These are phyloP conservation scores for Ehretia macrophylla DNA, from an alignment of 257 asterid species.

Conservation along the genomic window DNA sequence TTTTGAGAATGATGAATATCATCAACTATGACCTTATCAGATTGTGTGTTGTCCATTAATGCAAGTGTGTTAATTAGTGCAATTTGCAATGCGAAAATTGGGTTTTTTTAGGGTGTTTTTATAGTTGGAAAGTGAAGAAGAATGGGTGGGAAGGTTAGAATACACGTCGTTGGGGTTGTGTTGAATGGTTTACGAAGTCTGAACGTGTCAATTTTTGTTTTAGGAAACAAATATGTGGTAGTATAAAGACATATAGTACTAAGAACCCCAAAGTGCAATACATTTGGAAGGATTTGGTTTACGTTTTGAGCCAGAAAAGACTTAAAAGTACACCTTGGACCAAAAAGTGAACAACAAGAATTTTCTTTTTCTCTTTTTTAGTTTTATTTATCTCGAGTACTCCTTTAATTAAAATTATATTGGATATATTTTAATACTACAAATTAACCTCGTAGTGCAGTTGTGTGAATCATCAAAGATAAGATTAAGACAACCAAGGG, in stretches of 20 bases:
- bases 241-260: not conserved
- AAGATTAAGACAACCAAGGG: too few relatives aligned
- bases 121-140: not conserved
- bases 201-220: slow-evolving; percentile 26
- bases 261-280: not conserved
- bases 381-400: too few relatives aligned
- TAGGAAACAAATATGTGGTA: slow-evolving; percentile 12
- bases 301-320: not conserved
- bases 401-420: too few relatives aligned
- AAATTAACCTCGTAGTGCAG: too few relatives aligned
- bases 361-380: too few relatives aligned
- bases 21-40: not conserved
- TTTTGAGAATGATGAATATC: not conserved
- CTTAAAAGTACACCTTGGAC: not conserved
- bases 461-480: too few relatives aligned
- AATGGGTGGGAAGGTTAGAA: slow-evolving; percentile 17
- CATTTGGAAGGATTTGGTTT: not conserved
- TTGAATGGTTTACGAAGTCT: slow-evolving; percentile 31
- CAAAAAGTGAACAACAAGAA: not conserved
- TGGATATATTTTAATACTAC: too few relatives aligned
- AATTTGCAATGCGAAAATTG: not conserved
- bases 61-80: not conserved
- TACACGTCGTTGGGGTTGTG: slow-evolving; percentile 14
- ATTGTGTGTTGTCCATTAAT: not conserved
- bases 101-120: not conserved